phyloP scores from a whole-genome alignment of 495 filamentous ascomycete species.

The Aspergillus biplanus region DNA sequence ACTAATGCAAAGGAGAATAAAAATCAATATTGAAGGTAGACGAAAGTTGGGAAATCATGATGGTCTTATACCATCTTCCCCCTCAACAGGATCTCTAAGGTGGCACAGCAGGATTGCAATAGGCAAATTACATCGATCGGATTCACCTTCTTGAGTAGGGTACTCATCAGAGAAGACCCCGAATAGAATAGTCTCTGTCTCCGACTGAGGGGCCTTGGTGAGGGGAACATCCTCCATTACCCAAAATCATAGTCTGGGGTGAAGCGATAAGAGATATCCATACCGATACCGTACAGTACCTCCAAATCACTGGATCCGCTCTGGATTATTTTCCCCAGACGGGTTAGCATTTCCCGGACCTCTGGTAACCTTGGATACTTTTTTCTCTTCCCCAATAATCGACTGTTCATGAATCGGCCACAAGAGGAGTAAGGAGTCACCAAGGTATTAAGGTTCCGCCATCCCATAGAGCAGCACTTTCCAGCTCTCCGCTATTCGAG shows the following conservation, averaged over 20 bases:
- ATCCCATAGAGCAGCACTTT: too few species aligned
- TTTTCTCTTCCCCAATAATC: too few species aligned
- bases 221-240: background rate
- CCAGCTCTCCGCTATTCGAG: too few species aligned
- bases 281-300: conserved; percentile 3
- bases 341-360: conserved; percentile 27
- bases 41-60: background rate
- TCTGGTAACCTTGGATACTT: background rate
- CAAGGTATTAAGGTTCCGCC: too few species aligned
- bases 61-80: background rate
- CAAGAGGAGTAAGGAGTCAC: too few species aligned
- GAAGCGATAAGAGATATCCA: background rate
- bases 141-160: conserved; percentile 28
- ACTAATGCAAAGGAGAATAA: background rate
- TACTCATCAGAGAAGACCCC: conserved; percentile 1
- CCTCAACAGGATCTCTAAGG: background rate
- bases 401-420: too few species aligned
- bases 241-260: too few species aligned
- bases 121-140: conserved; percentile 9
- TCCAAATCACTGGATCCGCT: background rate
- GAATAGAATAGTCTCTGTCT: background rate
- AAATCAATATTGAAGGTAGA: background rate
- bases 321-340: conserved; percentile 29
- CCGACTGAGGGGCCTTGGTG: conserved; percentile 13
- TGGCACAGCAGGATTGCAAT: too few species aligned